Percentiles rank a stretch among this genome's conserved stretches.
These are phyloP conservation scores for Syzygium syzygioides DNA, from an alignment of 441 rosid genomes.

Conservation along the genomic window DNA sequence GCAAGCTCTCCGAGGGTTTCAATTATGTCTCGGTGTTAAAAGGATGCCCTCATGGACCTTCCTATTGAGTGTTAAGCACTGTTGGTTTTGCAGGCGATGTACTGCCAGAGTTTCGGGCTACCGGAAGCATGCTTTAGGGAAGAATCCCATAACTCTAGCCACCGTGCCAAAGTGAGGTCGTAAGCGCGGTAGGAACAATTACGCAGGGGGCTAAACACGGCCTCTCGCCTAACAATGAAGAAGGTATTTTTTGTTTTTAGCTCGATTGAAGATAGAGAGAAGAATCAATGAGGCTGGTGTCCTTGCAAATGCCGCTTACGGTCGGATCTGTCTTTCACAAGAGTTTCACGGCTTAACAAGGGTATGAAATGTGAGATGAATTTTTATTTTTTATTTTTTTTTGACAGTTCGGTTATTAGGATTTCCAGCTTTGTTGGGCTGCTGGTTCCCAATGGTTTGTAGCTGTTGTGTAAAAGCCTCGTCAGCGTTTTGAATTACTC, in stretches of 20 bases:
- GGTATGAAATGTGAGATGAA: background rate
- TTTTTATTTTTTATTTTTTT: background rate
- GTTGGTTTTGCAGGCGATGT: constrained; percentile 65
- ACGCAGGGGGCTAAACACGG: background rate
- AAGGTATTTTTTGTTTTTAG: background rate
- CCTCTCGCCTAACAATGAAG: background rate
- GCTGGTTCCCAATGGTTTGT: background rate
- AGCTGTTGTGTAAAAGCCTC: background rate
- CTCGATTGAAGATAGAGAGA: background rate
- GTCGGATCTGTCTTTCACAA: background rate
- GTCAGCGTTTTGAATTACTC: accelerated
- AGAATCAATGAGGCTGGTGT: background rate
- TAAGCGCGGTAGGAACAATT: background rate
- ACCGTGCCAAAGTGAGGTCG: background rate
- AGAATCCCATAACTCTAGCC: constrained; percentile 4
- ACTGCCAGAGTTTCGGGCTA: constrained; percentile 82
- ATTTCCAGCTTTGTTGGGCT: background rate
- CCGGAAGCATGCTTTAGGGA: constrained; percentile 66
- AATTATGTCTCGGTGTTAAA: background rate
- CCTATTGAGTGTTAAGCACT: background rate
- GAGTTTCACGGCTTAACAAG: background rate
- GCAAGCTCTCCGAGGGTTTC: background rate
- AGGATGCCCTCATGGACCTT: background rate
- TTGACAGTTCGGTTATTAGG: background rate
- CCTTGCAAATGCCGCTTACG: background rate